Evolutionary conservation across 306 rosid genomes (phyloP).

Genomic region (Dalbergia oliveri): DNA sequence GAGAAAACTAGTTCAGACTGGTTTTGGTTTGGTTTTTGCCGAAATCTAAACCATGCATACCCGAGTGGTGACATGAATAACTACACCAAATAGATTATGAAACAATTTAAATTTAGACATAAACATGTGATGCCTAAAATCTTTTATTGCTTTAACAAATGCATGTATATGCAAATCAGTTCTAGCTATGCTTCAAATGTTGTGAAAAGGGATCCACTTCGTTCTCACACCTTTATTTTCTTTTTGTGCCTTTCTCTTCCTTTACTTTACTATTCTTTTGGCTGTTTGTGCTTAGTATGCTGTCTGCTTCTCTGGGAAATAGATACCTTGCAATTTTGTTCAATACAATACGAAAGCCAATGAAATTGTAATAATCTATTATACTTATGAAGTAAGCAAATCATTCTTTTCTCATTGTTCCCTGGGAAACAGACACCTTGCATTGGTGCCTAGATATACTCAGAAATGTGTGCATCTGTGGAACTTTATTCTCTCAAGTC

Average conservation of each 20-base stretch:
- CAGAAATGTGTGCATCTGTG: background rate
- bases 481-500: background rate
- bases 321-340: slow-evolving; percentile 21
- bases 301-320: slow-evolving; percentile 16
- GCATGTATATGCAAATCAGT: background rate
- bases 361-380: background rate
- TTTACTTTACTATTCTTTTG: background rate
- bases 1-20: too few relatives aligned
- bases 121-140: background rate
- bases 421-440: too few relatives aligned
- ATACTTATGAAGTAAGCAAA: slow-evolving; percentile 18
- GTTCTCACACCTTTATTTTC: background rate
- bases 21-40: too few relatives aligned
- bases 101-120: background rate
- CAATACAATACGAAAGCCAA: slow-evolving; percentile 6
- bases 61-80: slow-evolving; percentile 62
- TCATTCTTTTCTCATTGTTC: background rate
- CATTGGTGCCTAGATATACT: background rate
- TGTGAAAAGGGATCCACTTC: background rate
- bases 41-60: too few relatives aligned
- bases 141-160: background rate
- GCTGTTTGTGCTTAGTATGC: background rate
- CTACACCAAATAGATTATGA: background rate
- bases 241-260: background rate
- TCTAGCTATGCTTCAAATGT: background rate